These are phyloP conservation scores for Diospyros kaki DNA, from an alignment of 148 eudicot species.

Conservation along the genomic window DNA sequence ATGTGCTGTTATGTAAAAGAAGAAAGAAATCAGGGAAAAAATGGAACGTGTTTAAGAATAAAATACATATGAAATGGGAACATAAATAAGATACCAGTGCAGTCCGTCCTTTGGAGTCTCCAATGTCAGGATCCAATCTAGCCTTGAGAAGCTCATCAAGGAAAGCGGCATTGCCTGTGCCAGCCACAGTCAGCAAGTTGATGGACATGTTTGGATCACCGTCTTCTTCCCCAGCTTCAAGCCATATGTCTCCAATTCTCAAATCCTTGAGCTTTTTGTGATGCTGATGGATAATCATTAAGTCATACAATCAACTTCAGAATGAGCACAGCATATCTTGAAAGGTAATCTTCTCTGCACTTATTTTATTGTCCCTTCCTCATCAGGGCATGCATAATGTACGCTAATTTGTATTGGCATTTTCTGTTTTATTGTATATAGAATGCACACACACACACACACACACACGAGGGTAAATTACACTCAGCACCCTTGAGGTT, in stretches of 20 bases:
- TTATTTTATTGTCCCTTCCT: no score
- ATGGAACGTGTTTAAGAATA: no score
- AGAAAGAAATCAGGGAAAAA: no score
- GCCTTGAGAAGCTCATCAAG: slow-evolving; percentile 53
- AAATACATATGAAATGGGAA: background rate
- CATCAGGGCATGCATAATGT: no score
- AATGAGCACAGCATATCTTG: background rate
- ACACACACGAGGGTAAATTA: no score
- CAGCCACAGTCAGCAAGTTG: slow-evolving; percentile 40
- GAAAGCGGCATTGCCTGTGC: slow-evolving; percentile 49
- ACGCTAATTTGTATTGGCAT: no score
- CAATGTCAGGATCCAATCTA: slow-evolving; percentile 40
- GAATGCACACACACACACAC: no score
- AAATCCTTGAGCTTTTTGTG: slow-evolving; percentile 50
- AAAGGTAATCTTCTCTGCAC: no score
- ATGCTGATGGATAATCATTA: slow-evolving; percentile 26
- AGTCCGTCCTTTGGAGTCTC: slow-evolving; percentile 44
- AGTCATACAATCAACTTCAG: background rate
- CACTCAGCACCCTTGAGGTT: no score
- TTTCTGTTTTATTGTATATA: no score
- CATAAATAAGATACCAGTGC: slow-evolving; percentile 30
- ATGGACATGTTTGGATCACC: slow-evolving; percentile 43
- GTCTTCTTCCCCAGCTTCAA: slow-evolving; percentile 39
- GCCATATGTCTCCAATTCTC: slow-evolving; percentile 34
- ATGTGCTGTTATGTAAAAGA: slow-evolving; percentile 33